phyloP scores from a whole-genome alignment of 1,284 basidiomycete genomes.

The Mrakiaceae sp. region DNA sequence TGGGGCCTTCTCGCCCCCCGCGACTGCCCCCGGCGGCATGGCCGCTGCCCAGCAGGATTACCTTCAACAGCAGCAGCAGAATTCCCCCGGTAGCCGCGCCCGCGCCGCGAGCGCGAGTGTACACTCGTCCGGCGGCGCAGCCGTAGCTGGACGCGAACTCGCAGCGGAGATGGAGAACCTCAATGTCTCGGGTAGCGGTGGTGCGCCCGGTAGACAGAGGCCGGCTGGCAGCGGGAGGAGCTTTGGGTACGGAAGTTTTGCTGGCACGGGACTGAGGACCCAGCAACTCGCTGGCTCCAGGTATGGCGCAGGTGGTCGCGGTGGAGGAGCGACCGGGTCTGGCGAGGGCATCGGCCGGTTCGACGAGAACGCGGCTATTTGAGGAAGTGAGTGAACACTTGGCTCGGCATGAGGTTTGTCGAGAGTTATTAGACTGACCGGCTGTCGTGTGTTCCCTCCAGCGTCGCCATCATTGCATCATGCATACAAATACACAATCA shows the following conservation, averaged over 20 bases:
- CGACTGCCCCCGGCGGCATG: conserved; percentile 12
- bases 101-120: conserved; percentile 14
- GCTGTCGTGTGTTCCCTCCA: neutral
- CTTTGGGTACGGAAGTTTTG: conserved; percentile 13
- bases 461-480: neutral
- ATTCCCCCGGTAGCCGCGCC: neutral
- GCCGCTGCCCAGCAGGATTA: neutral
- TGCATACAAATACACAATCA: neutral
- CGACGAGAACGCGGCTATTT: neutral
- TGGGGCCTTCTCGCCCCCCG: conserved; percentile 8
- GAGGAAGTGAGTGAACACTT: neutral
- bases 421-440: neutral
- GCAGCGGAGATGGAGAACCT: conserved; percentile 9
- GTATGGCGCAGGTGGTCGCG: neutral
- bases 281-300: conserved; percentile 1
- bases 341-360: conserved; percentile 2
- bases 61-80: conserved; percentile 15
- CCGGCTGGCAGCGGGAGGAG: conserved; percentile 7
- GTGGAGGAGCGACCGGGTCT: neutral
- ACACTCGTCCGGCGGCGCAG: neutral
- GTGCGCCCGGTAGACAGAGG: neutral
- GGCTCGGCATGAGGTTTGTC: neutral
- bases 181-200: neutral
- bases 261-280: neutral
- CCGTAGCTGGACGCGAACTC: conserved; percentile 3